A percentile compares a stretch with the other conserved stretches of the same genome.
Evolutionary conservation across 2,329 filamentous ascomycete species (phyloP).

Genomic region (Aspergillus spinulosporus): DNA sequence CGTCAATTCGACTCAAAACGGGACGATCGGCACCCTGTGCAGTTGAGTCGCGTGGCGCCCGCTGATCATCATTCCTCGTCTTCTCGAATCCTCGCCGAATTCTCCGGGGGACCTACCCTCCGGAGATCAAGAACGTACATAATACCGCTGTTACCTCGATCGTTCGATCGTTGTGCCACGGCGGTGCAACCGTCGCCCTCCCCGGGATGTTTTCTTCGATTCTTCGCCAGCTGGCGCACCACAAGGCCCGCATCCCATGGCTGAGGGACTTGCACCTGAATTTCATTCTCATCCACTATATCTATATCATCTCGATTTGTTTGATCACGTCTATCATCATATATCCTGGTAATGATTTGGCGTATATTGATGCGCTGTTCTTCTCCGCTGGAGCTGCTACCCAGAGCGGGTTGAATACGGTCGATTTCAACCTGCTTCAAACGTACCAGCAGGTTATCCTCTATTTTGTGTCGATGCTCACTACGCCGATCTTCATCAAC

Average conservation of each 20-base stretch:
- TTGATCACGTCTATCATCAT: conserved; percentile 76
- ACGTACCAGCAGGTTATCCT: conserved; percentile 74
- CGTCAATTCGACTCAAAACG: background rate
- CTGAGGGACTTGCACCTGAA: conserved; percentile 43
- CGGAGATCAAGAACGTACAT: conserved; percentile 6
- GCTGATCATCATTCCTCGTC: conserved; percentile 14
- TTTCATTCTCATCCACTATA: conserved; percentile 56
- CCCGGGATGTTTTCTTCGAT: conserved; percentile 34
- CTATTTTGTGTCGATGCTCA: conserved; percentile 69
- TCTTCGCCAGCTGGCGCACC: conserved; percentile 19
- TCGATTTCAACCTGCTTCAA: conserved; percentile 64
- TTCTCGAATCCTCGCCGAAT: conserved; percentile 1
- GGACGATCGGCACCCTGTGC: conserved; percentile 11
- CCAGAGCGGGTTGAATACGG: conserved; percentile 87
- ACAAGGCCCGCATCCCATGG: conserved; percentile 40
- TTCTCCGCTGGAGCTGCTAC: conserved; percentile 83
- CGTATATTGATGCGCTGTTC: conserved; percentile 86
- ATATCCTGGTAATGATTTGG: conserved; percentile 63
- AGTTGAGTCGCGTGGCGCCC: conserved; percentile 4
- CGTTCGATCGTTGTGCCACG: conserved; percentile 1
- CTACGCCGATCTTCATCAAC: conserved; percentile 82
- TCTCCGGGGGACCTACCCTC: conserved; percentile 3
- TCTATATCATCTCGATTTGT: conserved; percentile 74
- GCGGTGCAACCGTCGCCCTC: conserved; percentile 15
- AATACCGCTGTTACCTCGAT: conserved; percentile 3